These are phyloP conservation scores for Prillingera fragicola DNA, from an alignment of 1,284 basidiomycete genomes.

Conservation along the genomic window DNA sequence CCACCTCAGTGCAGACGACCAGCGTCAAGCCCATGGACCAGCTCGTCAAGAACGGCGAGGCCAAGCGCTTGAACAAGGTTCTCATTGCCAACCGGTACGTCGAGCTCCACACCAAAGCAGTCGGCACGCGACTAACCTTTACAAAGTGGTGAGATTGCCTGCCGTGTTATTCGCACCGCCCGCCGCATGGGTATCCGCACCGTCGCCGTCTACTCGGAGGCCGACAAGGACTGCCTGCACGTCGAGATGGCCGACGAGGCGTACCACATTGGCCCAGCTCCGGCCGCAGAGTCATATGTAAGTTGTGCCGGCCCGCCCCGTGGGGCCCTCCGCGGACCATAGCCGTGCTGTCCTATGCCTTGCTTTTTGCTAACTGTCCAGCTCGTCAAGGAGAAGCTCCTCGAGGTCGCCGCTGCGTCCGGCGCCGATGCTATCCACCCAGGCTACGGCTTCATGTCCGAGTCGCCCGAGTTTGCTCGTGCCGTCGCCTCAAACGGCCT, in stretches of 20 bases:
- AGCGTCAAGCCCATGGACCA: not conserved
- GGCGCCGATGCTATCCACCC: conserved; percentile 64
- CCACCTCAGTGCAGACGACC: not conserved
- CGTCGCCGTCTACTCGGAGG: conserved; percentile 87
- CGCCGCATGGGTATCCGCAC: conserved; percentile 79
- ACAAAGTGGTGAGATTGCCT: conserved; percentile 77
- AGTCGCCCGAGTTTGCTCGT: conserved; percentile 57
- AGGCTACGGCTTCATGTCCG: conserved; percentile 86
- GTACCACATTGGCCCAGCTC: conserved; percentile 85
- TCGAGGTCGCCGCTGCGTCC: conserved; percentile 69
- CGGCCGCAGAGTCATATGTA: conserved; percentile 81
- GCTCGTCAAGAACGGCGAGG: no score
- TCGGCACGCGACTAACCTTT: not conserved
- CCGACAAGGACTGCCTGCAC: conserved; percentile 73
- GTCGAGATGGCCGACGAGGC: conserved; percentile 84
- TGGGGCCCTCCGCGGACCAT: no score
- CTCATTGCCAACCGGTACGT: conserved; percentile 72
- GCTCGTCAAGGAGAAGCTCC: conserved; percentile 82
- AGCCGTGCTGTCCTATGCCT: not conserved
- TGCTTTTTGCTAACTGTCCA: conserved; percentile 36
- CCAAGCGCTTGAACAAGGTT: conserved; percentile 57
- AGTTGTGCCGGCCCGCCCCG: conserved; percentile 46
- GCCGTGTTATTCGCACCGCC: conserved; percentile 85
- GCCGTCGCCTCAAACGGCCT: conserved; percentile 54
- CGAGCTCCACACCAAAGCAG: not conserved